Evolutionary conservation across 140 eudicot species (phyloP), one percentile per base, ranked within the genome.

Genomic region (Bidens hawaiensis): DNA sequence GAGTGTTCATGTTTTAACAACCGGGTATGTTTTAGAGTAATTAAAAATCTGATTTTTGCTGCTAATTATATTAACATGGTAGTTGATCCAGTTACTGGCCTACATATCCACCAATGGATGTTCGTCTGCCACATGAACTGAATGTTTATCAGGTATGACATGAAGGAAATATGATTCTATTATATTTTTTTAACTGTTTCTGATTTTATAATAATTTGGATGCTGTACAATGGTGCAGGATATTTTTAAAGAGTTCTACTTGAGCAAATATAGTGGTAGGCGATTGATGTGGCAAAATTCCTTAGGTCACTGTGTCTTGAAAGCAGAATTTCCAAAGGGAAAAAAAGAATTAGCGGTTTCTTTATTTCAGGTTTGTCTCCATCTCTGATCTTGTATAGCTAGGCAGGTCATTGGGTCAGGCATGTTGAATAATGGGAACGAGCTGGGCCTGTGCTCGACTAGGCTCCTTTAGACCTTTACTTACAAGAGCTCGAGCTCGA

Each of bases 31-130:
- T 62, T 62, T 74, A 56, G 18, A 1, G 17, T 52, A 25, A 47
- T 12, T 7, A 1, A 16, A 58, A 50, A 31, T 48, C 2, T 26
- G 12, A 2, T 47, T 76, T n/a, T 33, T 43, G 1, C 55, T 6
- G 60, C 33, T 30, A 34, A 27, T 18, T 12, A 60, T 34, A 55
- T 13, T 72, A 28, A 45, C 24, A 21, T 51, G 46, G 4, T 41
- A 43, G 23, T 70, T 74, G 38, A 16, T 76, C 80, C 85, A 93
- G 99, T 72, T 93, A 93, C 78, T 93, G 99, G 99, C 99, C 99
- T 49, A 93, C 99, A 28, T 93, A 93, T 79, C 95, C 99, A n/a
- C 99, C 96, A 12, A 88, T 93, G 99, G 95, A 93, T 85, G 89
- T 93, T 64, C 87, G 94, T 43, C 99, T 93, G 52, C 99, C 99